Conservation (phyloP, 441 rosid species). For the Pelargonium citronellum region DNA sequence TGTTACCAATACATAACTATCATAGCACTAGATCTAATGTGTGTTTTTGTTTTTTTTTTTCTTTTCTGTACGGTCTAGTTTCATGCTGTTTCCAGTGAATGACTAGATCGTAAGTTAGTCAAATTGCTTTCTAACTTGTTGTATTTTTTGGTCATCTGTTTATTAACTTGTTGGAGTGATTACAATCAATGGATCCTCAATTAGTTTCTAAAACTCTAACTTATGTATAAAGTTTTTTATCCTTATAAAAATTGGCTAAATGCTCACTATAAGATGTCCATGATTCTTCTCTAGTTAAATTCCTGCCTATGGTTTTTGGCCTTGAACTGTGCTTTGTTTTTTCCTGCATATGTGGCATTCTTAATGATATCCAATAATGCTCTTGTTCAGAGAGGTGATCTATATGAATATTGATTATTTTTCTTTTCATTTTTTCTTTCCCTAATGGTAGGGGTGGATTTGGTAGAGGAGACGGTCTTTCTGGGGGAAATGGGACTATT, state of each 20-base stretch:
- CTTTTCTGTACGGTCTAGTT: background rate
- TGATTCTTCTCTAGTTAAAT: background rate
- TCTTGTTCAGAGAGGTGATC: constrained; percentile 9
- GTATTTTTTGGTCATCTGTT: background rate
- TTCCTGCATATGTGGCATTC: background rate
- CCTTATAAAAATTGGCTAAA: background rate
- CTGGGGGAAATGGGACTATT: constrained; percentile 71
- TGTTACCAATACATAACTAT: constrained; percentile 14
- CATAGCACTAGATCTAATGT: background rate
- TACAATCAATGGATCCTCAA: background rate
- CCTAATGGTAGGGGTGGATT: constrained; percentile 61
- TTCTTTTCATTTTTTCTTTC: background rate
- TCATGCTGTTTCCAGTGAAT: background rate
- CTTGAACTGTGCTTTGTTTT: constrained; percentile 11
- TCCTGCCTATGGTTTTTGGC: constrained; percentile 4
- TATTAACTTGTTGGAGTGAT: background rate
- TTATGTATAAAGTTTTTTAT: background rate
- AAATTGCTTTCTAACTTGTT: background rate
- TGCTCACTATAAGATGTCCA: background rate
- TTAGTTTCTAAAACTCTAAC: background rate
- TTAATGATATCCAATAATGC: constrained; percentile 9
- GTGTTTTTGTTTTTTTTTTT: constrained; percentile 2
- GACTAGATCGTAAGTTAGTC: background rate
- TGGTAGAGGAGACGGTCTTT: constrained; percentile 52
- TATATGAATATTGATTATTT: constrained; percentile 21